These are phyloP conservation scores for Podospora pseudopauciseta DNA, from an alignment of 495 filamentous ascomycete genomes.

Conservation along the genomic window DNA sequence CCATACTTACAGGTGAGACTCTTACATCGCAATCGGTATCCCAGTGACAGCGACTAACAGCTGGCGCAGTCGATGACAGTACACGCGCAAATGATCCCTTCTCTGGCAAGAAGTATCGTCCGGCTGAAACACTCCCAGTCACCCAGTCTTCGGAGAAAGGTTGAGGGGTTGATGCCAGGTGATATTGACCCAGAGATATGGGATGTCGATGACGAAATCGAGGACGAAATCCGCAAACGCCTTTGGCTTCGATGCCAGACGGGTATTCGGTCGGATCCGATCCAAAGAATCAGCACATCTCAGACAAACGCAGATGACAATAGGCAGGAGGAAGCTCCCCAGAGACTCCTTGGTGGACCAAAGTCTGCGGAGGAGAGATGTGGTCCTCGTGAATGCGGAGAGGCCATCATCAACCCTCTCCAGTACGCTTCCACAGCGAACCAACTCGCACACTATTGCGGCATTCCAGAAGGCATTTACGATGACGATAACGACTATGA, in stretches of 20 bases:
- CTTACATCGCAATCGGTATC: neutral
- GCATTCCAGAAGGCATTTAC: neutral
- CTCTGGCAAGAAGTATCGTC: constrained; percentile 24
- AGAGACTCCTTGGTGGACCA: neutral
- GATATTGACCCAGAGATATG: neutral
- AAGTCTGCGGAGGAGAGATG: neutral
- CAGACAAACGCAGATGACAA: neutral
- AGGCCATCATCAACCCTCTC: neutral
- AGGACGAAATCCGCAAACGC: constrained; percentile 13
- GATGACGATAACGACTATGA: neutral
- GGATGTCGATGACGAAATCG: neutral
- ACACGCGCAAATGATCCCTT: constrained; percentile 23
- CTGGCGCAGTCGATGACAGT: constrained; percentile 23
- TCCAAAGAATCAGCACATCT: constrained; percentile 1
- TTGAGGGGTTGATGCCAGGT: neutral
- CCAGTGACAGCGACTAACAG: neutral
- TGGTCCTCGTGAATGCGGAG: neutral
- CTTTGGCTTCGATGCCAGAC: constrained; percentile 31
- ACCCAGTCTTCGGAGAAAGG: constrained; percentile 25
- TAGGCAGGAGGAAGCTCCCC: neutral
- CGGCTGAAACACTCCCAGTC: constrained; percentile 27
- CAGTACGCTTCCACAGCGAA: neutral
- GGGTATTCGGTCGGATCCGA: constrained; percentile 18
- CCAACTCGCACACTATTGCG: neutral
- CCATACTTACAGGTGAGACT: constrained; percentile 37